phyloP scores from a whole-genome alignment of 441 rosid species.

The Euphorbia schlechtendalii region DNA sequence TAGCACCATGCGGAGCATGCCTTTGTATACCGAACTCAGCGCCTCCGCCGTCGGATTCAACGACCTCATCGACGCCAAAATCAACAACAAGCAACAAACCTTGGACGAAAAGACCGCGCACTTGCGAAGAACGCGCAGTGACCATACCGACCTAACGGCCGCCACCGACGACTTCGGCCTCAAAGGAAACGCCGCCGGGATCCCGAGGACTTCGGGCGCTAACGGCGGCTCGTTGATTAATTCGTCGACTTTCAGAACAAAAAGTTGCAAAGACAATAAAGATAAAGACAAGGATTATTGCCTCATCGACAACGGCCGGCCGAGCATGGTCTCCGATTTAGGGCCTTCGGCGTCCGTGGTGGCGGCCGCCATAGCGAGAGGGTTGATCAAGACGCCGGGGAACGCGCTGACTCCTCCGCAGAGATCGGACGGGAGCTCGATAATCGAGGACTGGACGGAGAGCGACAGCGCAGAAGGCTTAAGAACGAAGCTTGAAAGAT shows the following conservation, averaged over 20 bases:
- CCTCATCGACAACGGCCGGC: constrained; percentile 18
- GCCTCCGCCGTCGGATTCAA: constrained; percentile 22
- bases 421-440: constrained; percentile 39
- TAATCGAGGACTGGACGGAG: constrained; percentile 41
- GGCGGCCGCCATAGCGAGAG: constrained; percentile 87
- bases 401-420: constrained; percentile 16
- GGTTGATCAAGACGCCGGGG: constrained; percentile 44
- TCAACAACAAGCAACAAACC: not conserved
- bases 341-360: constrained; percentile 95
- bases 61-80: constrained; percentile 21
- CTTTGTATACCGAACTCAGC: constrained; percentile 49
- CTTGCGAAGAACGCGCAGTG: constrained; percentile 57
- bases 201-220: constrained; percentile 13
- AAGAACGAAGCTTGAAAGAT: constrained; percentile 58
- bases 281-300: not conserved
- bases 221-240: constrained; percentile 24
- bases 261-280: not conserved
- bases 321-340: constrained; percentile 62
- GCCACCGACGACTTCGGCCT: too few species aligned
- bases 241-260: not conserved
- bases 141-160: constrained; percentile 39
- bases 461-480: constrained; percentile 49
- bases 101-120: constrained; percentile 17
- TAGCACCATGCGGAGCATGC: constrained; percentile 71
- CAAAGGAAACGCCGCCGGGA: not conserved